phyloP scores from a whole-genome alignment of 495 filamentous ascomycete genomes.

The Xylaria nigripes region DNA sequence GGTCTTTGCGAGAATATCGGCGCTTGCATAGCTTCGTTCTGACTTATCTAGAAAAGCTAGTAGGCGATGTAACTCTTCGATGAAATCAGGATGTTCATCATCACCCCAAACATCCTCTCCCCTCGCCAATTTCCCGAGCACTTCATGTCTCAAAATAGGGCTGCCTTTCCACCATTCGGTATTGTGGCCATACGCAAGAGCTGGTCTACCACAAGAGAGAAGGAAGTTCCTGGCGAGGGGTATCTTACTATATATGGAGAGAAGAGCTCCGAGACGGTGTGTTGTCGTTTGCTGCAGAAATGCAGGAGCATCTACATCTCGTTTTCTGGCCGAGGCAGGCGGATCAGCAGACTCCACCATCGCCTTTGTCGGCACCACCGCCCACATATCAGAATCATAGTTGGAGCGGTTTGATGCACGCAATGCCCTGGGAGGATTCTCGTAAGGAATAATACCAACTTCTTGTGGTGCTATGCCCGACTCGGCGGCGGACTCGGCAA shows the following conservation, averaged over 20 bases:
- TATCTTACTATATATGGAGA: constrained; percentile 79
- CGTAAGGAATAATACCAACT: constrained; percentile 31
- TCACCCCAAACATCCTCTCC: constrained; percentile 39
- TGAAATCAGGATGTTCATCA: constrained; percentile 31
- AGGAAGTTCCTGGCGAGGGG: constrained; percentile 72
- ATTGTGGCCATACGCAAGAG: constrained; percentile 56
- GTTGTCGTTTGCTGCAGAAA: constrained; percentile 59
- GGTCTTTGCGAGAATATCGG: constrained; percentile 38
- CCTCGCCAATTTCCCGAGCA: constrained; percentile 44
- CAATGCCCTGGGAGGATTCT: constrained; percentile 42
- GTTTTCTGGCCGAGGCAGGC: constrained; percentile 46
- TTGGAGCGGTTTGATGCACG: constrained; percentile 62
- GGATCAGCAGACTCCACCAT: constrained; percentile 22
- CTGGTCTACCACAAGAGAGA: constrained; percentile 45
- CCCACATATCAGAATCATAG: constrained; percentile 70
- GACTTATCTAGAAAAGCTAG: constrained; percentile 79
- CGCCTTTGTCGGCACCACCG: constrained; percentile 52
- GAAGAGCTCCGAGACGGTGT: constrained; percentile 55
- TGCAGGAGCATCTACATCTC: constrained; percentile 50
- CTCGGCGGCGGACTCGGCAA: constrained; percentile 31
- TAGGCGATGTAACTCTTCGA: constrained; percentile 62
- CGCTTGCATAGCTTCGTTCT: constrained; percentile 72
- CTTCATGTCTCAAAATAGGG: constrained; percentile 49
- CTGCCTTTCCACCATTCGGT: constrained; percentile 82
- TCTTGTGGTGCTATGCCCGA: constrained; percentile 37